Percentiles rank a stretch among this genome's conserved stretches.
phyloP scores from a whole-genome alignment of 768 basidiomycete species.

The Suillus subluteus region DNA sequence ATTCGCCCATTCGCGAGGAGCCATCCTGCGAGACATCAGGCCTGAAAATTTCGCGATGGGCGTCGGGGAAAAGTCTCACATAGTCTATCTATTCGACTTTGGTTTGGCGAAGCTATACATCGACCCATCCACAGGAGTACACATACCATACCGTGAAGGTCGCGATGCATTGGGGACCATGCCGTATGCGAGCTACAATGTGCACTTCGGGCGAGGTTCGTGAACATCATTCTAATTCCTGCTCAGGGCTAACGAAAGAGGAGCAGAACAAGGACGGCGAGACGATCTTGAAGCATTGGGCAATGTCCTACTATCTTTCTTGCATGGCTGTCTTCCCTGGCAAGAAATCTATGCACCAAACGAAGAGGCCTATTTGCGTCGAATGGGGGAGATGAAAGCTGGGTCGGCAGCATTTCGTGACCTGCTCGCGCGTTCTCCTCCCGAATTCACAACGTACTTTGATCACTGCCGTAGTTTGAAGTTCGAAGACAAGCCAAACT shows the following conservation, averaged over 20 bases:
- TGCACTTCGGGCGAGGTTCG: conserved; percentile 19
- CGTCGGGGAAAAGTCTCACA: not conserved
- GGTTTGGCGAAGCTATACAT: conserved; percentile 19
- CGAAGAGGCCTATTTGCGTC: conserved; percentile 6
- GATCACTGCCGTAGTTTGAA: conserved; percentile 19
- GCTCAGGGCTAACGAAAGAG: not conserved
- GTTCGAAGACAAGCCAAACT: conserved; percentile 27
- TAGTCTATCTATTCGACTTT: conserved; percentile 25
- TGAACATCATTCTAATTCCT: not conserved
- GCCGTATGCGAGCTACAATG: conserved; percentile 18
- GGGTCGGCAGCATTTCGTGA: not conserved
- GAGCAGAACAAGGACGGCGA: conserved; percentile 22
- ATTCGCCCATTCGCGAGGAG: conserved; percentile 20
- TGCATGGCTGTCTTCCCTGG: conserved; percentile 30
- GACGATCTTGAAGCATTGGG: conserved; percentile 30
- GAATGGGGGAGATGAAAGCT: conserved; percentile 21
- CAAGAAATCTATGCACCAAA: conserved; percentile 17
- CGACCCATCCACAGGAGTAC: conserved; percentile 16
- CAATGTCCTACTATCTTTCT: conserved; percentile 23
- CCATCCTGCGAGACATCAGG: conserved; percentile 26
- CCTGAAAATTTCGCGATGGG: conserved; percentile 21
- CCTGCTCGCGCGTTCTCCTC: not conserved
- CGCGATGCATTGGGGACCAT: conserved; percentile 14
- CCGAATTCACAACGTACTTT: conserved; percentile 19
- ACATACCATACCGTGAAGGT: conserved; percentile 20